Conservation (phyloP, 2,329 filamentous ascomycete genomes). For the Metarhizium sp. region DNA sequence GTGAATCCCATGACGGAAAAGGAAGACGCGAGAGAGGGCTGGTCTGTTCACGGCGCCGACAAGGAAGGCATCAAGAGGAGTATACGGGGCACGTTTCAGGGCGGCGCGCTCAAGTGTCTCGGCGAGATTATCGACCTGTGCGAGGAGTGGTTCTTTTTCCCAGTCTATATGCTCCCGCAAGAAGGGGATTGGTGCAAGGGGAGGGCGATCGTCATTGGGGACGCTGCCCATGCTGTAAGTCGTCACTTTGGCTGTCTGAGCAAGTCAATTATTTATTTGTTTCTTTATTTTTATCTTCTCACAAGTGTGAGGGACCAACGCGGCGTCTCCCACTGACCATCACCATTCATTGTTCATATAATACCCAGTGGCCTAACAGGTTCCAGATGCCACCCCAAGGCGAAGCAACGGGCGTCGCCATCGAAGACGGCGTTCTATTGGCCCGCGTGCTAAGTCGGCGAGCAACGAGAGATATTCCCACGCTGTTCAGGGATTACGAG, state of each 20-base stretch:
- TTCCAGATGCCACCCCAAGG: slow-evolving; percentile 38
- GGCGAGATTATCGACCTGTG: slow-evolving; percentile 11
- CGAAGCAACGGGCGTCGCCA: slow-evolving; percentile 39
- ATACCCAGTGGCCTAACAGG: too few relatives aligned
- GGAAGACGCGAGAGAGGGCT: slow-evolving; percentile 15
- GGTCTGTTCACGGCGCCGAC: slow-evolving; percentile 13
- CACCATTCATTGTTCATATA: too few relatives aligned
- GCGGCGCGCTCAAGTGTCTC: slow-evolving; percentile 10
- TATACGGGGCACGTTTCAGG: slow-evolving; percentile 9
- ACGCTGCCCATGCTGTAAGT: slow-evolving; percentile 42
- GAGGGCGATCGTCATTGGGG: slow-evolving; percentile 38
- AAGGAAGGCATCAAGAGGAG: slow-evolving; percentile 10
- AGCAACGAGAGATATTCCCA: slow-evolving; percentile 21
- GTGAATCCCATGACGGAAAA: slow-evolving; percentile 13
- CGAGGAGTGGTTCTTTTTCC: slow-evolving; percentile 23
- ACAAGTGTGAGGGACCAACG: neutral
- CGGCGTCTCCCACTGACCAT: neutral
- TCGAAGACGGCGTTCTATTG: slow-evolving; percentile 41
- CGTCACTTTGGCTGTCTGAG: neutral
- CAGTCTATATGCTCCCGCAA: slow-evolving; percentile 23
- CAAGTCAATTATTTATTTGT: too few relatives aligned
- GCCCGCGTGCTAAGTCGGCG: slow-evolving; percentile 19
- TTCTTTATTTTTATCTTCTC: neutral
- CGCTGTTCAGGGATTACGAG: slow-evolving; percentile 37
- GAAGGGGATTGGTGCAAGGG: slow-evolving; percentile 27